Evolutionary conservation across 2,329 filamentous ascomycete species (phyloP), one percentile per base, ranked within the genome.

Genomic region (Pseudogymnoascus sp.): DNA sequence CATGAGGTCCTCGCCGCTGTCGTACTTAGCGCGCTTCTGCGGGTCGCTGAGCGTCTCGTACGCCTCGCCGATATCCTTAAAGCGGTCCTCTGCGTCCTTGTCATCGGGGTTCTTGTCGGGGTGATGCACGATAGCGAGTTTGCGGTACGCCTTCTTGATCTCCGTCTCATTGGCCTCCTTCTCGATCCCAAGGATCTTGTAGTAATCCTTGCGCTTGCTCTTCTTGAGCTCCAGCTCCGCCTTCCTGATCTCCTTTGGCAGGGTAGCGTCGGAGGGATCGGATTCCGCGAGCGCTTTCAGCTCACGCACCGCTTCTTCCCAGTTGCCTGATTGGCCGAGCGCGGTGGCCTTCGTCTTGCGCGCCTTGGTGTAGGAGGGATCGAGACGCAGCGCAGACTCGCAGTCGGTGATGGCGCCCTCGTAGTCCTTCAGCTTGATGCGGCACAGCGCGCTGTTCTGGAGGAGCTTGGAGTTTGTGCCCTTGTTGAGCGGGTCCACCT

Each of bases 151-250:
- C 79, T 93, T 93, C 83, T 97, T 99, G 80, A 99, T 95, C 62
- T 95, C 86, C 64, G 82, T 82, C 21, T 96, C 91, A 42, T 84
- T 84, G 38, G 92, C 92, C 66, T 93, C 89, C 81, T 97, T 97
- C 64, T 89, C 81, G 7, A 99, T 79, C 5, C 88, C 90, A 62
- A 99, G 85, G 69, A 97, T 96, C 84, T 97, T 97, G 82, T 99
- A 99, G 79, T 96, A 97, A 73, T 99, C 95, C 78, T 99, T 99
- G 66, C 95, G 84, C 78, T 93, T 89, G 75, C 89, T 90, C 87
- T 97, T 97, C 87, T 99, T 99, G 67, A 97, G 80, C 78, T 99
- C 95, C 25, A 97, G 80, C 78, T 99, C 93, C 1, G 93, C 95
- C 71, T 88, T 90, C 64, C 90, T 88, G 50, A 97, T 86, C 71